Evolutionary conservation across 805 yeast genomes (phyloP).

Genomic region (Cyberlindnera nakhonratchasimensis): DNA sequence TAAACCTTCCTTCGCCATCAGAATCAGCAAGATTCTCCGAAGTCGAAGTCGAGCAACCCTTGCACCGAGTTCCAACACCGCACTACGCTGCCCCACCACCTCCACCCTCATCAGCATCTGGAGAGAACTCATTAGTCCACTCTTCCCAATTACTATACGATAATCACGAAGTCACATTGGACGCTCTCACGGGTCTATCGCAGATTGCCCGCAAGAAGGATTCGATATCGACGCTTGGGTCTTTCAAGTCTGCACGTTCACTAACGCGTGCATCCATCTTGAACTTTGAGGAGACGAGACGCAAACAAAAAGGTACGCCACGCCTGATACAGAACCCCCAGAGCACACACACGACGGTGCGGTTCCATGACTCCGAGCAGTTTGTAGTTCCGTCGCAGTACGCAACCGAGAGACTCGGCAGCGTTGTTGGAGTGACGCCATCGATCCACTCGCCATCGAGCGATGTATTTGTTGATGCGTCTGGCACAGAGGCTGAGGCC

Average conservation of each 20-base stretch:
- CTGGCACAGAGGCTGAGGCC: too few relatives aligned
- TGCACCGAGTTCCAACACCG: constrained; percentile 16
- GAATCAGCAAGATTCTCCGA: constrained; percentile 4
- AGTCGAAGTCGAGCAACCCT: background rate
- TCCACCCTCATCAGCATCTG: constrained; percentile 6
- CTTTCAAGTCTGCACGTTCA: constrained; percentile 12
- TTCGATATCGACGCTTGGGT: constrained; percentile 9
- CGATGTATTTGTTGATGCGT: constrained; percentile 3
- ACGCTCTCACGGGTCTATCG: background rate
- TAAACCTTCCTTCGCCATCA: background rate
- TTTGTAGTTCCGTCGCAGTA: too few relatives aligned
- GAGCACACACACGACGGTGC: constrained; percentile 1
- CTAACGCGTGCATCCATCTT: constrained; percentile 15
- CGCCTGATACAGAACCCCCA: constrained; percentile 12
- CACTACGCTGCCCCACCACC: constrained; percentile 17
- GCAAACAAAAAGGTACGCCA: constrained; percentile 24
- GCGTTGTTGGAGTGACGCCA: constrained; percentile 12
- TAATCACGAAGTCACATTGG: background rate
- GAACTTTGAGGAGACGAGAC: constrained; percentile 25
- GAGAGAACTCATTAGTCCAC: too few relatives aligned
- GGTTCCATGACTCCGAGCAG: constrained; percentile 1
- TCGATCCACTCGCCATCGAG: constrained; percentile 17
- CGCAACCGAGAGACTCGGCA: too few relatives aligned
- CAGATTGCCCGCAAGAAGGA: constrained; percentile 1
- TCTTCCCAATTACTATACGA: too few relatives aligned